These are phyloP conservation scores for Backusella circina DNA, from an alignment of 192 early-diverging fungal species.

Conservation along the genomic window DNA sequence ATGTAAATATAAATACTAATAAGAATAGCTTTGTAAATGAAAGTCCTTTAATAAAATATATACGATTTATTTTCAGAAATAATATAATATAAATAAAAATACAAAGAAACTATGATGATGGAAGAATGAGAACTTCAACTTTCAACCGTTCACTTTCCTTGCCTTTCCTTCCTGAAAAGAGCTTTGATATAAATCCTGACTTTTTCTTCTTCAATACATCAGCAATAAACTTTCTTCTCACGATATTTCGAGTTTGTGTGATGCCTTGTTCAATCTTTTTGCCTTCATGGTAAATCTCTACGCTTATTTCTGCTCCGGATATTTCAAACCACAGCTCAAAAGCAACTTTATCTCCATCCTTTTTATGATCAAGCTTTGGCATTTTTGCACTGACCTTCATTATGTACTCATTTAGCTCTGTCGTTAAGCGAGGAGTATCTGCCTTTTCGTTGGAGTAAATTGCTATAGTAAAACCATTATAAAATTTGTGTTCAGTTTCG, in stretches of 20 bases:
- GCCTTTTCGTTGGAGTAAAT: background rate
- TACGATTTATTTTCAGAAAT: too few species aligned
- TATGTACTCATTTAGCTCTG: background rate
- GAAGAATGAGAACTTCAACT: background rate
- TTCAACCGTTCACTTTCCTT: too few species aligned
- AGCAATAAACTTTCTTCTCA: background rate
- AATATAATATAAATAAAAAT: too few species aligned
- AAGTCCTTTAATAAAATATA: too few species aligned
- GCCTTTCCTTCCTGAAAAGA: too few species aligned
- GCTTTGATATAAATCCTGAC: too few species aligned
- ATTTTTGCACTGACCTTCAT: background rate
- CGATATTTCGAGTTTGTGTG: background rate
- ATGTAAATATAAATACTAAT: too few species aligned
- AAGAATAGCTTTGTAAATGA: too few species aligned
- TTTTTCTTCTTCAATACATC: background rate
- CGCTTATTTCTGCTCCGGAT: background rate
- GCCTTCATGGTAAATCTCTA: background rate
- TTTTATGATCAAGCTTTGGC: background rate
- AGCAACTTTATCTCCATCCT: background rate
- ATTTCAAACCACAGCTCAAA: background rate
- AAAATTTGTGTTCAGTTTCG: background rate
- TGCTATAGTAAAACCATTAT: background rate
- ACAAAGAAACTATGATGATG: too few species aligned
- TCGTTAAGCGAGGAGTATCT: background rate
- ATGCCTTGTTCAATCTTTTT: background rate